Percentiles rank a stretch among this genome's conserved stretches.
Evolutionary conservation across 2,329 filamentous ascomycete species (phyloP).

Genomic region (Venturia nashicola): DNA sequence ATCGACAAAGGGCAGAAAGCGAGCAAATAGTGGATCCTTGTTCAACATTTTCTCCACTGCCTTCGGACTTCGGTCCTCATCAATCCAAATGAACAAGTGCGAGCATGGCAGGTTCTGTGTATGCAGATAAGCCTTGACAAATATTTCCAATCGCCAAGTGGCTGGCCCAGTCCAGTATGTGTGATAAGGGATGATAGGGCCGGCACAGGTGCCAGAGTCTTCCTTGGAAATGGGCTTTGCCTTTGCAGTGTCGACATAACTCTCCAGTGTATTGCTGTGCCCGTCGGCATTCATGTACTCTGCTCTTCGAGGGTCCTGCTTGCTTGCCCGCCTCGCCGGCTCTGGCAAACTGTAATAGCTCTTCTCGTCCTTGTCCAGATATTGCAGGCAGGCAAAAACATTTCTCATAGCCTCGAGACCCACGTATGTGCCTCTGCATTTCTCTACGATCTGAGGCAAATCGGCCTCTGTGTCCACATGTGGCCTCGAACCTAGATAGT

Average conservation of each 20-base stretch:
- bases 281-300: constrained; percentile 32
- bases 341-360: constrained; percentile 39
- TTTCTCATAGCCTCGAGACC: constrained; percentile 44
- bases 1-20: constrained; percentile 41
- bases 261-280: constrained; percentile 25
- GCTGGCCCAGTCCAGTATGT: constrained; percentile 46
- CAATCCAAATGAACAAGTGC: constrained; percentile 41
- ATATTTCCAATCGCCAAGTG: constrained; percentile 44
- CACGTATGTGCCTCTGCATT: constrained; percentile 38
- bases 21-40: constrained; percentile 38
- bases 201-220: constrained; percentile 37
- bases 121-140: constrained; percentile 45
- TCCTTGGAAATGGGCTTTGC: constrained; percentile 21
- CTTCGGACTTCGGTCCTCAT: constrained; percentile 38
- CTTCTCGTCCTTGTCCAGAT: constrained; percentile 35
- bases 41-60: constrained; percentile 40
- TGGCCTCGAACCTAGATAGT: constrained; percentile 38
- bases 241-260: constrained; percentile 24
- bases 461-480: constrained; percentile 42
- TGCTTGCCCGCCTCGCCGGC: constrained; percentile 26
- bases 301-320: constrained; percentile 28
- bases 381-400: constrained; percentile 40
- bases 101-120: constrained; percentile 45
- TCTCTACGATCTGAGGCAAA: constrained; percentile 37
- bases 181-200: constrained; percentile 44